Conservation (phyloP, 306 rosid species). For the Dalbergia cochinchinensis region DNA sequence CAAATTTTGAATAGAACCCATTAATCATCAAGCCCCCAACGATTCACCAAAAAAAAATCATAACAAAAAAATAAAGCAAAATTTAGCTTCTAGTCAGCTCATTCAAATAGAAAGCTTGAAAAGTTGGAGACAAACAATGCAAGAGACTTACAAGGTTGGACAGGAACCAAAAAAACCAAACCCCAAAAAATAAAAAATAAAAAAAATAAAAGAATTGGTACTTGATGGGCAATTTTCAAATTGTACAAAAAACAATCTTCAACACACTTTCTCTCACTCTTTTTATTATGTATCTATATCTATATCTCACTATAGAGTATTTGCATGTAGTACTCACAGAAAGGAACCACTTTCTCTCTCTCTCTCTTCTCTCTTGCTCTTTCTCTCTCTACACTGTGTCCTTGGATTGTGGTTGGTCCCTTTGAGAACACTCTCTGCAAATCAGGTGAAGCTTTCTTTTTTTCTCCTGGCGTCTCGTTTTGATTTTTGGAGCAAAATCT, state of each 20-base stretch:
- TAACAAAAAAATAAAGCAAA: neutral
- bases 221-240: constrained; percentile 58
- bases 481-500: constrained; percentile 63
- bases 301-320: neutral
- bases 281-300: neutral
- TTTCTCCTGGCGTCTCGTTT: constrained; percentile 30
- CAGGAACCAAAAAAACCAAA: constrained; percentile 54
- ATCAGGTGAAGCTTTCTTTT: constrained; percentile 61
- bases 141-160: constrained; percentile 62
- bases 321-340: constrained; percentile 45
- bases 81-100: neutral
- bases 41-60: constrained; percentile 42
- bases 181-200: neutral
- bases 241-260: constrained; percentile 45
- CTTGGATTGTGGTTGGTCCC: constrained; percentile 49
- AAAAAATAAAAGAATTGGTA: constrained; percentile 19
- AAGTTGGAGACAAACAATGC: constrained; percentile 15
- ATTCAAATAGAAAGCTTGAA: constrained; percentile 29
- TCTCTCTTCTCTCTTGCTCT: neutral
- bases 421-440: constrained; percentile 72
- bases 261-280: constrained; percentile 44
- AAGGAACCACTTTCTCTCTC: constrained; percentile 28
- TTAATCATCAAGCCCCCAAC: constrained; percentile 1
- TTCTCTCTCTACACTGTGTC: constrained; percentile 21
- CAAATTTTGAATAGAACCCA: constrained; percentile 46